phyloP scores from a whole-genome alignment of 2,329 filamentous ascomycete genomes.

The Pseudogymnoascus sp. region DNA sequence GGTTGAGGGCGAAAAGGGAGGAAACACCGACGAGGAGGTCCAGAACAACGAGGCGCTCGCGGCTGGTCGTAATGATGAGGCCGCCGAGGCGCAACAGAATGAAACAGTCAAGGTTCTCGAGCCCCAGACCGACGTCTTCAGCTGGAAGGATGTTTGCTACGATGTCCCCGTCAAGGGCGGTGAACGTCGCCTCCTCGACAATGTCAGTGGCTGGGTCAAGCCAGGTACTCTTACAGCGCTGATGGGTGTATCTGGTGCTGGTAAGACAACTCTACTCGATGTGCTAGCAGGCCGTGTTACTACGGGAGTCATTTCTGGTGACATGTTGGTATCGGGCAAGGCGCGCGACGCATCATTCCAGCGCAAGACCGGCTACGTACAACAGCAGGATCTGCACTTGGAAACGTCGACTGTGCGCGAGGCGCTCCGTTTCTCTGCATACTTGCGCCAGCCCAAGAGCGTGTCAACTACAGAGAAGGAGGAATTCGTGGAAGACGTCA shows the following conservation, averaged over 20 bases:
- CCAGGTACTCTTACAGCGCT: slow-evolving; percentile 62
- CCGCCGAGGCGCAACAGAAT: slow-evolving; percentile 17
- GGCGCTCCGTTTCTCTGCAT: slow-evolving; percentile 76
- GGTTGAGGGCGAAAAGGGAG: slow-evolving; percentile 22
- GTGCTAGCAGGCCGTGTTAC: slow-evolving; percentile 71
- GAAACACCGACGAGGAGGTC: slow-evolving; percentile 24
- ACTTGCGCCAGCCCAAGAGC: slow-evolving; percentile 74
- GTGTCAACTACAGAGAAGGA: slow-evolving; percentile 70
- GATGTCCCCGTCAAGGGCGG: slow-evolving; percentile 65
- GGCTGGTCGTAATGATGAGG: background rate
- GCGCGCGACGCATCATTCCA: slow-evolving; percentile 67
- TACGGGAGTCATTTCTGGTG: slow-evolving; percentile 80
- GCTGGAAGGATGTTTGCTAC: slow-evolving; percentile 50
- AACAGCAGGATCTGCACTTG: slow-evolving; percentile 88
- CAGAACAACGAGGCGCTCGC: slow-evolving; percentile 24
- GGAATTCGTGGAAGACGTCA: slow-evolving; percentile 83
- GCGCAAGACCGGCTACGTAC: slow-evolving; percentile 85
- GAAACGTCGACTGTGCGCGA: slow-evolving; percentile 81
- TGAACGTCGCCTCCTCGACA: slow-evolving; percentile 55
- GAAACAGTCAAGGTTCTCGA: slow-evolving; percentile 23
- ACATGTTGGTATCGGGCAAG: slow-evolving; percentile 48
- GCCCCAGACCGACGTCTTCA: slow-evolving; percentile 27
- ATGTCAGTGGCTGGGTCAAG: slow-evolving; percentile 68
- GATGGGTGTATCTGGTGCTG: slow-evolving; percentile 69
- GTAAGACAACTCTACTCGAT: slow-evolving; percentile 79